Evolutionary conservation across 106 monocot species (phyloP).

Genomic region (Phalaenopsis equestris): DNA sequence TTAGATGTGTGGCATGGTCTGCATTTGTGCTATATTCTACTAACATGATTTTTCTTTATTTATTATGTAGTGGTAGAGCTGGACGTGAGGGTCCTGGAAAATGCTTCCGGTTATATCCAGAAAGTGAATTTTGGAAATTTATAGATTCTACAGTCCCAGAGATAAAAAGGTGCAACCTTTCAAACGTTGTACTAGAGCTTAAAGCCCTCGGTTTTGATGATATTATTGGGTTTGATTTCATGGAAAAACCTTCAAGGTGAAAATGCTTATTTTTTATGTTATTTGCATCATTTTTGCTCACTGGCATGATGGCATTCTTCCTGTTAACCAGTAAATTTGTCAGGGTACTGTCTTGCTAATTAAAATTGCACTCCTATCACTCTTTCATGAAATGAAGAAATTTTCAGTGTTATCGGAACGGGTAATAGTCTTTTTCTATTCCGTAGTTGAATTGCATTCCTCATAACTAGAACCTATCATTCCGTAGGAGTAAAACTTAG

Average conservation of each 20-base stretch:
- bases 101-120: slow-evolving; percentile 80
- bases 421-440: too few species aligned
- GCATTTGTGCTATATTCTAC: not conserved
- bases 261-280: not conserved
- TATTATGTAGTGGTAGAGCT: slow-evolving; percentile 76
- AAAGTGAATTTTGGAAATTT: slow-evolving; percentile 74
- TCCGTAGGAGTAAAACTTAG: not conserved
- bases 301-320: not conserved
- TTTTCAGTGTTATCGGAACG: too few species aligned
- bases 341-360: too few species aligned
- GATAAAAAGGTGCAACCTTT: slow-evolving; percentile 89
- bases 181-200: slow-evolving; percentile 91
- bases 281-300: not conserved
- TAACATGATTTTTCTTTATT: not conserved
- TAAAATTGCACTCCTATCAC: too few species aligned
- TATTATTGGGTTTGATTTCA: slow-evolving; percentile 93
- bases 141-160: slow-evolving; percentile 83
- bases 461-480: not conserved
- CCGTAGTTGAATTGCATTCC: not conserved
- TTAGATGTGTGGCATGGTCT: not conserved
- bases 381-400: too few species aligned
- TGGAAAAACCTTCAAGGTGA: slow-evolving; percentile 90
- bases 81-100: slow-evolving; percentile 92
- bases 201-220: slow-evolving; percentile 92
- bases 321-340: too few species aligned